Evolutionary conservation across 1,284 basidiomycete genomes (phyloP), one percentile per base, ranked within the genome.

Genomic region (Malassezia vespertilionis): DNA sequence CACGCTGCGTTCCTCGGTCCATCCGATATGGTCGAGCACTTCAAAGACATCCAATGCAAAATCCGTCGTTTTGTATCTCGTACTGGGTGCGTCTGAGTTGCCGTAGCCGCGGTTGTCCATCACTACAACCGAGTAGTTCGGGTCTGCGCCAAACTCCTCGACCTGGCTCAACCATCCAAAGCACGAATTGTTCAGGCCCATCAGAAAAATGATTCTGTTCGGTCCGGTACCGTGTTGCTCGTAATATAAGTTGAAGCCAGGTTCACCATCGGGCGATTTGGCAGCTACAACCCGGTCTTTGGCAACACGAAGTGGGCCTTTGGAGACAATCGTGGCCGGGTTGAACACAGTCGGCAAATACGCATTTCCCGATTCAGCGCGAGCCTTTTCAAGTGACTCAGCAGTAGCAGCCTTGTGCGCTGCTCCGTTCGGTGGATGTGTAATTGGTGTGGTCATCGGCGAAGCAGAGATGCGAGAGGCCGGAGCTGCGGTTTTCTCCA

Each of bases 101-200:
- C 87, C 84, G 2, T 85, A 85, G 1, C 87, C 87, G 28, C 86
- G 77, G 63, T 91, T 89, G 69, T 91, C 87, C 58, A 88, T 84
- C 0, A 86, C 84, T 2, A 90, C 74, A 6, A 80, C 74, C 0
- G 80, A 79, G 52, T 82, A 73, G 15, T 53, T 50, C 1, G 58
- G 46, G 9, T 68, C 60, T 3, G 47, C 36, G 12, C 54, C 50
- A 15, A 74, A 68, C 40, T 69, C 49, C 31, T 62, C 52, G 11
- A 74, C 63, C 51, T 74, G 73, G 22, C 63, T 51, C 26, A 72
- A 57, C 72, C 72, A 74, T 17, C 63, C 54, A 33, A 63, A 69
- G 42, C 63, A 69, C 7, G 61, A 63, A 49, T 69, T 72, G 56
- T 69, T 70, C 12, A 73, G 44, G 10, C 73, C 73, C 72, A 73